These are phyloP conservation scores for Kodamaea lidongshanica DNA, from an alignment of 805 yeast species.

Conservation along the genomic window DNA sequence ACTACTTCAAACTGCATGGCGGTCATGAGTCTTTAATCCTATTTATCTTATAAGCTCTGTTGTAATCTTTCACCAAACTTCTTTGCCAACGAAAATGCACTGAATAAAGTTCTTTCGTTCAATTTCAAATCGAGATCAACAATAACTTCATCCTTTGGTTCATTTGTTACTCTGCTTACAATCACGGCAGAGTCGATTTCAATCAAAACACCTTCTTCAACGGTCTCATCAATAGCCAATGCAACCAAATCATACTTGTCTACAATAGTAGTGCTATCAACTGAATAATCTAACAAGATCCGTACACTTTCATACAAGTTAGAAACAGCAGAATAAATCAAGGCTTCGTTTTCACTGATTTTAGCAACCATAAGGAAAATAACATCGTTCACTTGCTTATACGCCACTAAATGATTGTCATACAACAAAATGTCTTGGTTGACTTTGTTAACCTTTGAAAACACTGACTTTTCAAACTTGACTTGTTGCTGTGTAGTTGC, in stretches of 20 bases:
- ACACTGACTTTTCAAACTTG: slow-evolving; percentile 68
- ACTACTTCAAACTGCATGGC: no score
- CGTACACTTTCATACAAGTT: slow-evolving; percentile 81
- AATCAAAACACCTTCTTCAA: slow-evolving; percentile 89
- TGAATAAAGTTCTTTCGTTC: slow-evolving; percentile 69
- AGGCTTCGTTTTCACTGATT: slow-evolving; percentile 77
- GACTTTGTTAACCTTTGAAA: slow-evolving; percentile 71
- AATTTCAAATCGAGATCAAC: slow-evolving; percentile 52
- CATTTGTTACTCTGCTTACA: slow-evolving; percentile 84
- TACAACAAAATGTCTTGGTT: slow-evolving; percentile 74
- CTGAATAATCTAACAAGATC: slow-evolving; percentile 58
- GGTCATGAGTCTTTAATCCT: no score
- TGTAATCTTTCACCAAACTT: slow-evolving; percentile 46
- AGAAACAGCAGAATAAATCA: slow-evolving; percentile 66
- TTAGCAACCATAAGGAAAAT: slow-evolving; percentile 66
- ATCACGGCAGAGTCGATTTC: slow-evolving; percentile 86
- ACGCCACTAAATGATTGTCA: slow-evolving; percentile 76
- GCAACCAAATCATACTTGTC: slow-evolving; percentile 83
- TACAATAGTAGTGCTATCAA: slow-evolving; percentile 72
- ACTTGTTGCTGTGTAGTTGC: slow-evolving; percentile 56
- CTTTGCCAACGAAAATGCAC: slow-evolving; percentile 86
- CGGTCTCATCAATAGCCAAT: slow-evolving; percentile 82
- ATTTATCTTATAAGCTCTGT: slow-evolving; percentile 31
- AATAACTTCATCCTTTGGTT: slow-evolving; percentile 45
- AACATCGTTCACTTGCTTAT: slow-evolving; percentile 77